These are phyloP conservation scores for Calendula officinalis DNA, from an alignment of 129 eudicot genomes.

Conservation along the genomic window DNA sequence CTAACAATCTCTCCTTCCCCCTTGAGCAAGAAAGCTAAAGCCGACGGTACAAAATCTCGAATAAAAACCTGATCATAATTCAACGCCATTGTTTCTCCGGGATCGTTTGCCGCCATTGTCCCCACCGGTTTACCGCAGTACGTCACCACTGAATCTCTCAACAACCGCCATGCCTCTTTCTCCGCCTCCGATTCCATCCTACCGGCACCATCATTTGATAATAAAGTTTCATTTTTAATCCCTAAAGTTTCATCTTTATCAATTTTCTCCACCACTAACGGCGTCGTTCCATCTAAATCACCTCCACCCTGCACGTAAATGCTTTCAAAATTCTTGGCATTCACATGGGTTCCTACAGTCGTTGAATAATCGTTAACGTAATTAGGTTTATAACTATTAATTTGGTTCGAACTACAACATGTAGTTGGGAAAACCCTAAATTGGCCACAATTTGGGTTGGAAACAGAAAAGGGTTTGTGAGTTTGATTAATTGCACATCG, in stretches of 20 bases:
- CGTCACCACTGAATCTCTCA: constrained; percentile 62
- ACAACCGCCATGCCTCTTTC: constrained; percentile 90
- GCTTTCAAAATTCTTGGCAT: constrained; percentile 70
- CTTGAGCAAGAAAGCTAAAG: constrained; percentile 84
- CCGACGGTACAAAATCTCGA: constrained; percentile 85
- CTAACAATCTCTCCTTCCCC: constrained; percentile 88
- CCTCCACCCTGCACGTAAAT: constrained; percentile 74
- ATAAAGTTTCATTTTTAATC: background rate
- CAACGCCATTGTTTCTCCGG: constrained; percentile 63
- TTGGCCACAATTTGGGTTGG: constrained; percentile 40
- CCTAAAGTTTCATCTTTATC: background rate
- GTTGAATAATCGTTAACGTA: constrained; percentile 50
- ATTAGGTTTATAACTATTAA: constrained; percentile 21
- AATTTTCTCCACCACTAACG: constrained; percentile 45
- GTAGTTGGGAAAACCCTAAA: constrained; percentile 40
- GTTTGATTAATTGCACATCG: constrained; percentile 25
- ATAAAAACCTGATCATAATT: constrained; percentile 95
- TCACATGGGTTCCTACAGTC: constrained; percentile 43
- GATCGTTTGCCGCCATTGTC: constrained; percentile 87
- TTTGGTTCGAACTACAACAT: constrained; percentile 18
- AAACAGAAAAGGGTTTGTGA: constrained; percentile 34
- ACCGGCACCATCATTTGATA: constrained; percentile 3
- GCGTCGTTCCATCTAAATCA: constrained; percentile 55
- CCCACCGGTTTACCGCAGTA: constrained; percentile 90
- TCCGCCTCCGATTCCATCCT: constrained; percentile 59